Base-by-base conservation (phyloP, 805 yeast species). In the Metschnikowia lachancei region DNA sequence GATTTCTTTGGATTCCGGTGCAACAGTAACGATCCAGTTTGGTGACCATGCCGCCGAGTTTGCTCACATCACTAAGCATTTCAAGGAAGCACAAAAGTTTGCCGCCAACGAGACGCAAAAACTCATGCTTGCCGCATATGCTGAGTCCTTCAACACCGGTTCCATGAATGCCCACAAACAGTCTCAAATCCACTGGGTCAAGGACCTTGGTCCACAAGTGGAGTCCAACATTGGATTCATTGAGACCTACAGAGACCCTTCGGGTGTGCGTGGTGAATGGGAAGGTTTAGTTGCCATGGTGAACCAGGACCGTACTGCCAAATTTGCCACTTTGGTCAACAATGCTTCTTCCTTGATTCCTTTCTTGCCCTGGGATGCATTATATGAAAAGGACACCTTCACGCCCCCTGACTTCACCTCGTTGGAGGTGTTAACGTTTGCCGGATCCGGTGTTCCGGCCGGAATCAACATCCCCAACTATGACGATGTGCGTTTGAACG, bases 351-450 rank as follows among this genome's bases (percentile, higher is more conserved):
- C 70, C 10, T 86, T 81, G 61, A 85, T 89, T 51, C 51, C 72
- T 2, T 65, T 77, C 54, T 75, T 89, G 55, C 96, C 97, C 24
- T 89, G 97, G 97, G 77, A 76, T 48, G 63, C 70, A 46, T 78
- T 75, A 19, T 88, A 74, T 61, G 97, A 89, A 65, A 89, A 89
- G 65, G 94, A 87, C 61, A 75, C 61, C n/a, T 89, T 89, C 65
- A 83, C 87, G 40, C 92, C 96, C 20, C 97, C 97, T 17, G 97
- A 89, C 66, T 89, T 89, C 68, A 87, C 96, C 4, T 87, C 95
- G 1, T 74, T 89, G 57, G 97, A 89, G 66, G 96, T 89, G 3
- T 72, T 89, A 59, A 85, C 96, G 1, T 88, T 89, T 72, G 87
- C 95, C 0, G 92, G 95, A 3, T 81, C 90, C 31, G 96, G 96